Conservation (phyloP, 1,284 basidiomycete species). For the Fomitopsis schrenkii region DNA sequence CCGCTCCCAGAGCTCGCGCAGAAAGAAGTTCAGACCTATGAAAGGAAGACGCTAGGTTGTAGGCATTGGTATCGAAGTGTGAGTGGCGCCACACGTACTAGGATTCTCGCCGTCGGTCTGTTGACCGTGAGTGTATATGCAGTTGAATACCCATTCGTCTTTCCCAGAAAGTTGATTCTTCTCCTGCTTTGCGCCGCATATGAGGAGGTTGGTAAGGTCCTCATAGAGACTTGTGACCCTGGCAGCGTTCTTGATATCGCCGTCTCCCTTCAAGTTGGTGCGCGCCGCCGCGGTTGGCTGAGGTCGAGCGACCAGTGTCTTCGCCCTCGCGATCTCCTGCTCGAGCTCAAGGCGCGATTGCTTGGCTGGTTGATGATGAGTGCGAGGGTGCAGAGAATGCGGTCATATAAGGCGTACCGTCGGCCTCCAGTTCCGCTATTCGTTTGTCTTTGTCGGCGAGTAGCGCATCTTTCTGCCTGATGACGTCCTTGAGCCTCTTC, state of each 20-base stretch:
- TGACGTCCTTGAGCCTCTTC: conserved; percentile 36
- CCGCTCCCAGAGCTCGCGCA: conserved; percentile 36
- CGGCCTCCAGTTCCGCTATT: conserved; percentile 41
- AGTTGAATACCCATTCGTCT: conserved; percentile 28
- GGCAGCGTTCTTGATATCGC: conserved; percentile 48
- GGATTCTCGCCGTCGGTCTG: background rate
- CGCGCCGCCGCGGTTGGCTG: conserved; percentile 20
- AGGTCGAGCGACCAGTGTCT: conserved; percentile 39
- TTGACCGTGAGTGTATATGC: conserved; percentile 29
- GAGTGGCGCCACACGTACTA: background rate
- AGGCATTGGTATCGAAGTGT: background rate
- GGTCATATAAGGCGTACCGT: conserved; percentile 32
- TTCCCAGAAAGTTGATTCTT: conserved; percentile 22
- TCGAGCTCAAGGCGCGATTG: conserved; percentile 51
- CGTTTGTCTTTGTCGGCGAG: conserved; percentile 44
- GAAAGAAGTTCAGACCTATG: conserved; percentile 55
- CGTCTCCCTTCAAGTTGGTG: conserved; percentile 27
- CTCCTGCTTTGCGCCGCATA: conserved; percentile 28
- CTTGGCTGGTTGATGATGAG: conserved; percentile 18
- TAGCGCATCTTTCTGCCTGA: conserved; percentile 39
- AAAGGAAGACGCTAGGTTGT: background rate
- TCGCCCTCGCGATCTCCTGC: conserved; percentile 57
- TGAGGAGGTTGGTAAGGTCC: conserved; percentile 35
- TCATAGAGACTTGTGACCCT: conserved; percentile 34
- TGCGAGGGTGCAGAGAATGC: background rate